Evolutionary conservation across 2,329 filamentous ascomycete species (phyloP).

Genomic region (Escovopsis sp.): DNA sequence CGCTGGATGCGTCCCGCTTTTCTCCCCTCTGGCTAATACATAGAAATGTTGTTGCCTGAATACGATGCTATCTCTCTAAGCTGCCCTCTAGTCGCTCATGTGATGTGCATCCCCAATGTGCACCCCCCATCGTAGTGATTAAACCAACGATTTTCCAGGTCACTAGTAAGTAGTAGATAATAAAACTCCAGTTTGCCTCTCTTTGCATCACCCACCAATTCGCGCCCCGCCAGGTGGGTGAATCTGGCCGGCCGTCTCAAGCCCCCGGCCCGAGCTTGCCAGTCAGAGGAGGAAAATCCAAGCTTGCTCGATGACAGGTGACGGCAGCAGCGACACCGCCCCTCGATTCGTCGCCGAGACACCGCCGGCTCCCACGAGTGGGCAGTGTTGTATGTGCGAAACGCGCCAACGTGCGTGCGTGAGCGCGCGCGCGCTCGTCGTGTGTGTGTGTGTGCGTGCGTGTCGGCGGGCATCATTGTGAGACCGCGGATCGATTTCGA

Average conservation of each 20-base stretch:
- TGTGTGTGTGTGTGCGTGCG: no score
- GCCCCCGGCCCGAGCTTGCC: no score
- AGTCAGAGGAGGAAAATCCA: no score
- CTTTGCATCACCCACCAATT: not conserved
- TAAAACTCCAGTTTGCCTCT: no score
- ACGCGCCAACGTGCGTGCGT: not conserved
- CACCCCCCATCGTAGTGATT: not conserved
- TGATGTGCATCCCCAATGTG: not conserved
- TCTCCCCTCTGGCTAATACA: not conserved
- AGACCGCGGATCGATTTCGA: no score
- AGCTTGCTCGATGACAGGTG: no score
- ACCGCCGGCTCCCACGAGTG: not conserved
- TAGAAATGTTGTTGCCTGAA: not conserved
- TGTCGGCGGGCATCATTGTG: no score
- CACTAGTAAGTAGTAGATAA: not conserved
- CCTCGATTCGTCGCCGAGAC: no score
- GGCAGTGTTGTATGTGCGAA: not conserved
- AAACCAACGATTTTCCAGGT: constrained; percentile 5
- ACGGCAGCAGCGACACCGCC: no score
- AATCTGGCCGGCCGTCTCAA: no score
- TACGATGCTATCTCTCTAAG: constrained; percentile 6
- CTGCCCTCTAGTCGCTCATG: constrained; percentile 1
- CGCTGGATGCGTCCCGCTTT: no score
- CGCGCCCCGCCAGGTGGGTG: not conserved
- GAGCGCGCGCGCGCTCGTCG: no score